Conservation (phyloP, 1,284 basidiomycete genomes). For the Sphagnurus paluster region DNA sequence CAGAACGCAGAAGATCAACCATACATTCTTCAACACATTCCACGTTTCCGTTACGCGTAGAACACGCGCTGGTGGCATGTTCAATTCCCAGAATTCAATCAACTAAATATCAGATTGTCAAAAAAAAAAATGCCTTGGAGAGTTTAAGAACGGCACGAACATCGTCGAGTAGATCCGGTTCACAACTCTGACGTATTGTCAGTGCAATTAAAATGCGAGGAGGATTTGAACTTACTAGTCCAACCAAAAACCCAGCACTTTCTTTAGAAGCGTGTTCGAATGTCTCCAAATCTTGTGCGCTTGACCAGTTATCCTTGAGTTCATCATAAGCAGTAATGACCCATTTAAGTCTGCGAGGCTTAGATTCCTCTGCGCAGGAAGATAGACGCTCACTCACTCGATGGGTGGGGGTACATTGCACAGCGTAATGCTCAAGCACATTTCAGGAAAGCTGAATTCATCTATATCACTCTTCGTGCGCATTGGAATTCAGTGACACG, state of each 20-base stretch:
- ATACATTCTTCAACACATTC: conserved; percentile 59
- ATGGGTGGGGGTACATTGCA: conserved; percentile 67
- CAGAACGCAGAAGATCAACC: conserved; percentile 22
- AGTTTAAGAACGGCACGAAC: too few relatives aligned
- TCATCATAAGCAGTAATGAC: conserved; percentile 63
- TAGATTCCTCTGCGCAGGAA: conserved; percentile 1
- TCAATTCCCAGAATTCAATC: conserved; percentile 61
- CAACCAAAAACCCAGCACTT: conserved; percentile 52
- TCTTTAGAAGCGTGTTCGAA: conserved; percentile 68
- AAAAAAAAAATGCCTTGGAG: neutral
- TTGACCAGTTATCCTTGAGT: conserved; percentile 60
- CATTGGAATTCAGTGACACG: conserved; percentile 18
- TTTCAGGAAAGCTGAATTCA: conserved; percentile 62
- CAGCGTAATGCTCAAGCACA: conserved; percentile 65
- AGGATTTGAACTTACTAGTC: conserved; percentile 39
- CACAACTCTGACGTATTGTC: conserved; percentile 40
- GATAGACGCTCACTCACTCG: conserved; percentile 49
- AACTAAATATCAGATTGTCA: conserved; percentile 38
- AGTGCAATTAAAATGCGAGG: conserved; percentile 2
- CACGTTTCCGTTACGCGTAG: conserved; percentile 51
- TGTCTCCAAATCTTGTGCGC: conserved; percentile 63
- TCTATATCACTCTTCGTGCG: neutral
- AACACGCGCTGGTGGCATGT: conserved; percentile 53
- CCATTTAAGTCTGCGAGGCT: conserved; percentile 49
- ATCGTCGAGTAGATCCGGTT: conserved; percentile 30